phyloP scores from a whole-genome alignment of 371 early-diverging fungal species.

The Dichotomocladium elegans region DNA sequence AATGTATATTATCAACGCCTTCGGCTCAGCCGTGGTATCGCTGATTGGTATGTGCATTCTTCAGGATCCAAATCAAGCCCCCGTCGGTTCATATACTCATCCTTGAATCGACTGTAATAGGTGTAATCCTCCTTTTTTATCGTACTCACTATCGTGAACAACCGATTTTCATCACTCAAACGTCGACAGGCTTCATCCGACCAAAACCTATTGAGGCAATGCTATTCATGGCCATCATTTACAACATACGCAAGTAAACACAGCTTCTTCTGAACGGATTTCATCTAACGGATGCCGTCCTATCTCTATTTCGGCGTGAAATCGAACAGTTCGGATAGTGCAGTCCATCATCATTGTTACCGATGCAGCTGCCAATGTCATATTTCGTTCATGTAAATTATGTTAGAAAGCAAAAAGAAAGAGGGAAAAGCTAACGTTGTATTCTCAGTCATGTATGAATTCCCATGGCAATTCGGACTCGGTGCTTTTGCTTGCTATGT shows the following conservation, averaged over 20 bases:
- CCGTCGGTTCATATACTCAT: not conserved
- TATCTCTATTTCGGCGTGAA: too few relatives aligned
- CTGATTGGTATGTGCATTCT: constrained; percentile 18
- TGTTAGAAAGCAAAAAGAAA: too few relatives aligned
- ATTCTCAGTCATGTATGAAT: constrained; percentile 22
- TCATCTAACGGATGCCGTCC: not conserved
- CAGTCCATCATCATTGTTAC: constrained; percentile 21
- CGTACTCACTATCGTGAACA: constrained; percentile 16
- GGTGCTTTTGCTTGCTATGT: constrained; percentile 31
- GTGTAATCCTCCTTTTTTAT: constrained; percentile 12
- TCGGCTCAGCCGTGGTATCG: constrained; percentile 16
- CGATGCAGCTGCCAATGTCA: constrained; percentile 11
- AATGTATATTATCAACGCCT: constrained; percentile 23
- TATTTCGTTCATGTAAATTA: constrained; percentile 25
- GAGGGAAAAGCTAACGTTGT: not conserved
- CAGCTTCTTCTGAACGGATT: not conserved
- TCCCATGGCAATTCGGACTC: constrained; percentile 40
- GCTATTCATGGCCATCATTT: constrained; percentile 25
- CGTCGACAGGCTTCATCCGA: constrained; percentile 20
- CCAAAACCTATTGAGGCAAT: constrained; percentile 38
- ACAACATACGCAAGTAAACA: constrained; percentile 23
- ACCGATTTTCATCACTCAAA: constrained; percentile 17
- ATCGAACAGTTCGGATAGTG: constrained; percentile 32
- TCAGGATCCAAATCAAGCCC: too few relatives aligned
- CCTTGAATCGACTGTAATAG: not conserved